phyloP scores from a whole-genome alignment of 2,329 filamentous ascomycete species.

The Reticulascus tulasneorum region DNA sequence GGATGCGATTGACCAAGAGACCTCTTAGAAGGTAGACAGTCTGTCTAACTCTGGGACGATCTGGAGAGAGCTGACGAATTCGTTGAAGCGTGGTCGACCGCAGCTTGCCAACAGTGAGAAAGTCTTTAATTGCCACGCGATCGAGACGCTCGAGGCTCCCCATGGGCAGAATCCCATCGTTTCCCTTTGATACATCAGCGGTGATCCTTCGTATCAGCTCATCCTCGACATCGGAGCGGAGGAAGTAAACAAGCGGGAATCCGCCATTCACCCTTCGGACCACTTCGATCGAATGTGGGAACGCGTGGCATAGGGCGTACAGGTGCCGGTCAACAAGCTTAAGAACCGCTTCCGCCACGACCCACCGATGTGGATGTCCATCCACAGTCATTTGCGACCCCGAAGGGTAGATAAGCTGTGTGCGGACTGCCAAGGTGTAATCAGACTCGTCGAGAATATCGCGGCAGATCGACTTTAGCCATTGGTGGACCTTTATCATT shows the following conservation, averaged over 20 bases:
- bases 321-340: slow-evolving; percentile 33
- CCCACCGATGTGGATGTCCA: slow-evolving; percentile 50
- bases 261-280: slow-evolving; percentile 27
- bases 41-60: slow-evolving; percentile 25
- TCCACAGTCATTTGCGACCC: slow-evolving; percentile 46
- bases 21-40: slow-evolving; percentile 57
- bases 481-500: slow-evolving; percentile 49
- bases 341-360: slow-evolving; percentile 36
- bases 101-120: slow-evolving; percentile 22
- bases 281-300: slow-evolving; percentile 43
- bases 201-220: slow-evolving; percentile 35
- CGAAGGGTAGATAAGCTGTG: slow-evolving; percentile 54
- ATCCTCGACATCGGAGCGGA: slow-evolving; percentile 43
- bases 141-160: slow-evolving; percentile 24
- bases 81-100: slow-evolving; percentile 16
- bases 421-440: slow-evolving; percentile 48
- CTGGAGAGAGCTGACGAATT: slow-evolving; percentile 23
- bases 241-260: slow-evolving; percentile 56
- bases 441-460: slow-evolving; percentile 66
- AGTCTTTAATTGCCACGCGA: slow-evolving; percentile 19
- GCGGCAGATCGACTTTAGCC: slow-evolving; percentile 44
- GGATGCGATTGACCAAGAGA: slow-evolving; percentile 54
- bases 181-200: slow-evolving; percentile 31
- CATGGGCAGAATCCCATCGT: slow-evolving; percentile 25
- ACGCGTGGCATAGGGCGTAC: slow-evolving; percentile 28